Percentiles rank a stretch among this genome's conserved stretches.
phyloP scores from a whole-genome alignment of 306 rosid species.

The Inga oerstediana region DNA sequence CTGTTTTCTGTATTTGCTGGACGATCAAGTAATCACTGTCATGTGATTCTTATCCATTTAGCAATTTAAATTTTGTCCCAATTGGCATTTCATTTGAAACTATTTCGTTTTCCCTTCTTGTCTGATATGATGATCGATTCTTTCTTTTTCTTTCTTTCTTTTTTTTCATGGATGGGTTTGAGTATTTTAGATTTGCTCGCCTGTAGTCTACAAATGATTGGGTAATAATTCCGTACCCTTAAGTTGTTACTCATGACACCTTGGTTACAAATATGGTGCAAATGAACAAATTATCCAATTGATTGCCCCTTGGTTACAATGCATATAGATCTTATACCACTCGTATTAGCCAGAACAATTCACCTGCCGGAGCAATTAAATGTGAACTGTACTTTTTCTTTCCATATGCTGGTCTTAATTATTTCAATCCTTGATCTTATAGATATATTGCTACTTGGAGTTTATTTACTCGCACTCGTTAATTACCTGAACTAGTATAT shows the following conservation, averaged over 20 bases:
- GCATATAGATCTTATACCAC: not conserved
- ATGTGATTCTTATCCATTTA: too few species aligned
- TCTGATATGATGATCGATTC: too few species aligned
- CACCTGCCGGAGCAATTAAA: not conserved
- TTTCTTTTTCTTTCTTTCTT: too few species aligned
- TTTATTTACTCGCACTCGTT: not conserved
- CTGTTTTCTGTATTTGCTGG: too few species aligned
- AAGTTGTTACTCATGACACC: not conserved
- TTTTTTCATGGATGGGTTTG: not conserved
- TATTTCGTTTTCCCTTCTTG: not conserved
- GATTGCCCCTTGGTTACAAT: not conserved
- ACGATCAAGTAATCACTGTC: too few species aligned
- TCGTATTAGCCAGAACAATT: not conserved
- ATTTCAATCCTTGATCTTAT: not conserved
- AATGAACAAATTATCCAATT: not conserved
- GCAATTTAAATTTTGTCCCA: not conserved
- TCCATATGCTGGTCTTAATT: not conserved
- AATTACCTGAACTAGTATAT: not conserved
- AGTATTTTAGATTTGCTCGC: not conserved
- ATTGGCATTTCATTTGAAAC: not conserved
- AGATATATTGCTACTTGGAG: not conserved
- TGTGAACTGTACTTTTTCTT: not conserved
- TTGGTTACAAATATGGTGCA: not conserved
- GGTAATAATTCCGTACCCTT: not conserved
- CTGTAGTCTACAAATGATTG: not conserved